Evolutionary conservation across 768 basidiomycete genomes (phyloP).

Genomic region (Phlegmacium glaucopus): DNA sequence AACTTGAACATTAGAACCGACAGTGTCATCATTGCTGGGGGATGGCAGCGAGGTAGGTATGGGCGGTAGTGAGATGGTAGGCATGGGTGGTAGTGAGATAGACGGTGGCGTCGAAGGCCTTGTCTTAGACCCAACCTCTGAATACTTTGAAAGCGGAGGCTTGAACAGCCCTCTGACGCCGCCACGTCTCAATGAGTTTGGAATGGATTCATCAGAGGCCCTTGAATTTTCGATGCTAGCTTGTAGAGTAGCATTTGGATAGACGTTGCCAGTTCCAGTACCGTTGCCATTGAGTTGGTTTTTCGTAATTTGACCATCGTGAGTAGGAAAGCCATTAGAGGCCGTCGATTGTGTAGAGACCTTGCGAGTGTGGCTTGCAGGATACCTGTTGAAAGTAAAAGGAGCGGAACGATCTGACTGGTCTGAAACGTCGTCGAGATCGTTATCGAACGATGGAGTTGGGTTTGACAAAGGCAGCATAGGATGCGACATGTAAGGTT

Average conservation of each 20-base stretch:
- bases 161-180: too few relatives aligned
- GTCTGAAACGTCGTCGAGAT: slow-evolving; percentile 17
- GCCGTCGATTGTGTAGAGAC: not conserved
- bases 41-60: not conserved
- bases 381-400: not conserved
- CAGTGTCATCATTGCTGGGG: not conserved
- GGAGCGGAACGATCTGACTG: slow-evolving; percentile 14
- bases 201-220: not conserved
- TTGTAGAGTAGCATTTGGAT: not conserved
- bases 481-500: slow-evolving; percentile 48
- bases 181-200: not conserved
- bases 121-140: too few relatives aligned
- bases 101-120: too few relatives aligned
- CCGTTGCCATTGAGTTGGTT: not conserved
- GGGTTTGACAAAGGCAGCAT: slow-evolving; percentile 24
- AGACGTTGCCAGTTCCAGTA: too few relatives aligned
- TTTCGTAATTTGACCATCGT: not conserved
- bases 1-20: not conserved
- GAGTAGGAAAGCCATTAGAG: not conserved
- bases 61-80: not conserved
- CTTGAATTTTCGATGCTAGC: not conserved
- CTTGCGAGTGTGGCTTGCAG: not conserved
- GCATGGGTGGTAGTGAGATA: not conserved
- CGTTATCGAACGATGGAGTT: slow-evolving; percentile 1
- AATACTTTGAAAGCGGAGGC: too few relatives aligned